Percentiles rank a stretch among this genome's conserved stretches.
phyloP scores from a whole-genome alignment of 106 monocot species.

The Agapanthus africanus region DNA sequence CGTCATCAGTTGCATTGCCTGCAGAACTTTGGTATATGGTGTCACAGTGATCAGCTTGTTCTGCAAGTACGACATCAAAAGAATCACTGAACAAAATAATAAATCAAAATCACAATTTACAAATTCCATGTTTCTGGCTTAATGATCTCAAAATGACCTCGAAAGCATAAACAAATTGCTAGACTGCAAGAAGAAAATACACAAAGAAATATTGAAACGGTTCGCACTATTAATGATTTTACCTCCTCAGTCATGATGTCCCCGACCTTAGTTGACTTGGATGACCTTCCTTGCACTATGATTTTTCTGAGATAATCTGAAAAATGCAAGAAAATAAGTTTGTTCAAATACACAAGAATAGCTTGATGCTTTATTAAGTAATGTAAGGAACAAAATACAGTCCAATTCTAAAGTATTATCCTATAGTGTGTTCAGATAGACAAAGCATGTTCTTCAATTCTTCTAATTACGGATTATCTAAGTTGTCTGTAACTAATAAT shows the following conservation, averaged over 20 bases:
- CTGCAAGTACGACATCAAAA: no score
- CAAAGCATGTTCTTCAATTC: no score
- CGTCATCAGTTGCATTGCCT: conserved; percentile 99
- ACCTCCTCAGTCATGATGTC: conserved; percentile 99
- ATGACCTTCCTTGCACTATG: conserved; percentile 96
- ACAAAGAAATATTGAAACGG: background rate
- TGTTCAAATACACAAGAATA: background rate
- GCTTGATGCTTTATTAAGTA: no score
- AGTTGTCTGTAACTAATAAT: no score
- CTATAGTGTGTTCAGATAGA: no score
- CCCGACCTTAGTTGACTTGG: conserved; percentile 92
- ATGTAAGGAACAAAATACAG: no score
- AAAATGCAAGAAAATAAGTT: conserved; percentile 14
- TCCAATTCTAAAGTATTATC: no score
- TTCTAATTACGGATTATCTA: no score
- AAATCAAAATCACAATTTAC: no score
- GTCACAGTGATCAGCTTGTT: conserved; percentile 94
- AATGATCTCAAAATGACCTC: background rate
- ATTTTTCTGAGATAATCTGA: conserved; percentile 97
- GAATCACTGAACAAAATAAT: background rate
- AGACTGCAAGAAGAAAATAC: background rate
- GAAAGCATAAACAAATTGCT: background rate
- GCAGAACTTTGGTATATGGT: conserved; percentile 82
- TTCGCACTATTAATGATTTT: background rate
- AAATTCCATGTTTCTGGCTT: background rate